These are phyloP conservation scores for Coleophoma cylindrospora DNA, from an alignment of 2,329 filamentous ascomycete genomes.

Conservation along the genomic window DNA sequence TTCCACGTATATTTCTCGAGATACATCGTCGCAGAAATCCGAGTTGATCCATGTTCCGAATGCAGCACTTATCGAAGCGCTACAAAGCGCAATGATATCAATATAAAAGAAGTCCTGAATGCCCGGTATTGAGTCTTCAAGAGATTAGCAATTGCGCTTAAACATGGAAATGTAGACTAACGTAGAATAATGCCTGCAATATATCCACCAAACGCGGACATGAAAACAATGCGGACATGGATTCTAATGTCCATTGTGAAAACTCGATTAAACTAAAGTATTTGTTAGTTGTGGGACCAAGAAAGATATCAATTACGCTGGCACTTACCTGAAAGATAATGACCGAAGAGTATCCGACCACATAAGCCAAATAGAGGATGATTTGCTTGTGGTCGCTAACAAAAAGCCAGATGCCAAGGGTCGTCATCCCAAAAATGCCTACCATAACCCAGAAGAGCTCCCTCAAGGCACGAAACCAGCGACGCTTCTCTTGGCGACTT, in stretches of 20 bases:
- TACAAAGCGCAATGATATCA: conserved; percentile 28
- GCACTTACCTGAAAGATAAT: conserved; percentile 27
- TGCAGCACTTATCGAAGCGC: conserved; percentile 26
- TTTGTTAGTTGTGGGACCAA: neutral
- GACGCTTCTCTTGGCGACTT: conserved; percentile 1
- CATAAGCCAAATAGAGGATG: conserved; percentile 30
- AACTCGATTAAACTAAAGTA: conserved; percentile 30
- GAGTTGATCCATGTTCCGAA: conserved; percentile 26
- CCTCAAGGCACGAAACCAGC: conserved; percentile 23
- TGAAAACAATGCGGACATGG: conserved; percentile 30
- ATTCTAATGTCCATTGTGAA: conserved; percentile 30
- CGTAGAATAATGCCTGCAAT: conserved; percentile 25
- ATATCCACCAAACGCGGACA: conserved; percentile 26
- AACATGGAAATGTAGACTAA: neutral
- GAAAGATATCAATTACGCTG: neutral
- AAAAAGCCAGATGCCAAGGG: conserved; percentile 30
- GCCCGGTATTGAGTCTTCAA: conserved; percentile 17
- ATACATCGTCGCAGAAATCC: conserved; percentile 5
- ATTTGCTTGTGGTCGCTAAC: conserved; percentile 25
- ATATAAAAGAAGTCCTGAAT: conserved; percentile 23
- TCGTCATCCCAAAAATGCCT: conserved; percentile 26
- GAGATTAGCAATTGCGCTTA: neutral
- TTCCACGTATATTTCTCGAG: neutral
- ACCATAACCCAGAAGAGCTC: conserved; percentile 25
- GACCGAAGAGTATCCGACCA: conserved; percentile 30